phyloP scores from a whole-genome alignment of 225 moss, liverwort and hornwort species.

The Sphagnum tenellum region DNA sequence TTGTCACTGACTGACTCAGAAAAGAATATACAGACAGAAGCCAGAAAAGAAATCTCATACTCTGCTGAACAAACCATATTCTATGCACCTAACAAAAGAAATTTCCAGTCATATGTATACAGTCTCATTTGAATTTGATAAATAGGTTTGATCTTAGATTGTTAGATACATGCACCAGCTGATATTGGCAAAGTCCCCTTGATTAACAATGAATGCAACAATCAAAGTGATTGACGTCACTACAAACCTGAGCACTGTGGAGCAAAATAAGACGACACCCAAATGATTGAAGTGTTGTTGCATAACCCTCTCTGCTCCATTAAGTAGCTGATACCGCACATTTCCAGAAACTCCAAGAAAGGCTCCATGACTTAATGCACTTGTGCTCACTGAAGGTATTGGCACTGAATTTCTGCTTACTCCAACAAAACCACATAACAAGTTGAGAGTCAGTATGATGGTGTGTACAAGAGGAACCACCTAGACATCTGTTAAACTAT shows the following conservation, averaged over 20 bases:
- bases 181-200: no score
- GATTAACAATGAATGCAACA: not conserved
- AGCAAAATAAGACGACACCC: conserved; percentile 78
- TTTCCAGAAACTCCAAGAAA: conserved; percentile 87
- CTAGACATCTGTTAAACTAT: no score
- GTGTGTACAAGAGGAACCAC: not conserved
- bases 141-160: no score
- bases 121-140: not conserved
- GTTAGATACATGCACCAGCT: no score
- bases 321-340: conserved; percentile 71
- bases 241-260: conserved; percentile 63
- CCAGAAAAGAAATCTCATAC: no score
- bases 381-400: conserved; percentile 77
- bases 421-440: not conserved
- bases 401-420: conserved; percentile 62
- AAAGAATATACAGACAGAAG: no score
- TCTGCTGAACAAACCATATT: no score
- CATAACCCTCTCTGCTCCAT: conserved; percentile 85
- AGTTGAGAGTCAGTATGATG: not conserved
- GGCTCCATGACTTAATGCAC: conserved; percentile 89
- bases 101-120: no score
- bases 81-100: no score
- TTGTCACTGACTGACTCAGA: no score
- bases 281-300: conserved; percentile 72
- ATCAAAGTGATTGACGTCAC: not conserved